Conservation (phyloP, 129 eudicot genomes). For the Rutidosis leptorrhynchoides region DNA sequence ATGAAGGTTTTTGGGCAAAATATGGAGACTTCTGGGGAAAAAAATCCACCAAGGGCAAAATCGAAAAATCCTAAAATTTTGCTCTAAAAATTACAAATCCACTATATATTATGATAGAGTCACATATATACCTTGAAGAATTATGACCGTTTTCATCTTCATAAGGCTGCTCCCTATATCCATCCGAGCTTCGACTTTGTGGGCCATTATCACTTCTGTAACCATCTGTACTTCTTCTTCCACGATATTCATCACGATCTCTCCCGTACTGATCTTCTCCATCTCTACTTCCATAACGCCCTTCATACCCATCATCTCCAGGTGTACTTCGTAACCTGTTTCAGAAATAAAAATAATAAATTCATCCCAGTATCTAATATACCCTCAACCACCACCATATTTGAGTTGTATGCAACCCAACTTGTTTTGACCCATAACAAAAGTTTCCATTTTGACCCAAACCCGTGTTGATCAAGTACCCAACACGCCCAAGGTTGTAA, state of each 20-base stretch:
- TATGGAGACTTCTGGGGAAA: too few relatives aligned
- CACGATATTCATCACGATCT: constrained; percentile 70
- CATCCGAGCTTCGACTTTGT: constrained; percentile 75
- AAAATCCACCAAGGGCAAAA: too few relatives aligned
- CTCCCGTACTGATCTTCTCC: constrained; percentile 38
- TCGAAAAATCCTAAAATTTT: too few relatives aligned
- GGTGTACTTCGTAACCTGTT: constrained; percentile 63
- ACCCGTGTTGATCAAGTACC: not conserved
- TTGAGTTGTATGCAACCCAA: not conserved
- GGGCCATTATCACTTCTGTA: constrained; percentile 53
- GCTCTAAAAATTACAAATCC: too few relatives aligned
- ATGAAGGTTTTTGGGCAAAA: too few relatives aligned
- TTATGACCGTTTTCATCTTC: constrained; percentile 83
- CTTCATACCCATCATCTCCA: constrained; percentile 61
- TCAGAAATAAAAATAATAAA: not conserved
- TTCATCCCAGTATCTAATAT: constrained; percentile 1
- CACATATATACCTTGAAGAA: constrained; percentile 70
- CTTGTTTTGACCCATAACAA: not conserved
- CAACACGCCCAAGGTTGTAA: not conserved
- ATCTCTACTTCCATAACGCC: constrained; percentile 56
- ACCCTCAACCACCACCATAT: not conserved
- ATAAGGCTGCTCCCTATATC: constrained; percentile 58
- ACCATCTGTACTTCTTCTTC: constrained; percentile 73
- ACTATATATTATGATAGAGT: constrained; percentile 2
- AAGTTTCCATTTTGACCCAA: not conserved